Evolutionary conservation across 108 stramenopile genomes (phyloP), one percentile per base, ranked within the genome.

Genomic region (Cyclotella choctawhatcheeana): DNA sequence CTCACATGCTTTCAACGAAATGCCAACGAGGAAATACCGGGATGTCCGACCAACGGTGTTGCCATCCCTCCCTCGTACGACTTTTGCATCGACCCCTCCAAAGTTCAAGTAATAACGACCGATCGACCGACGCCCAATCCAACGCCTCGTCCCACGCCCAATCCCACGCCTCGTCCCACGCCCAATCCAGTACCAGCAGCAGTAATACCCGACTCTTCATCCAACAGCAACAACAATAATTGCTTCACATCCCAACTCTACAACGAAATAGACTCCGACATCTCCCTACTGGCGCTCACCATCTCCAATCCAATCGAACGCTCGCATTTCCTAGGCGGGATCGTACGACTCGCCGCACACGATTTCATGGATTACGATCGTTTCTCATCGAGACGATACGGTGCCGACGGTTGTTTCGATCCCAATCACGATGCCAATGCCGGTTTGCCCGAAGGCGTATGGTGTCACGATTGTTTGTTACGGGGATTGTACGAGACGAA

Each of bases 301-400:
- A 62, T 82, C n/a, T 35, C 32, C 33, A 27, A 74, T 51, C 34
- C 37, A 2, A 54, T 35, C 10, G 65, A 53, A 20, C 77, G 77
- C 25, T 60, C 73, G 31, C 73, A 74, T 27, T 82, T 82, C 77
- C 68, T 77, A 0, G 82, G 82, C 2, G 82, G 82, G 7, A 73
- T 82, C 2, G 66, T 82, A 7, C 54, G 82, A 18, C 30, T 82
- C 29, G 82, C 64, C 14, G 82, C 82, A 0, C 82, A 82, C 20
- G 82, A 82, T 62, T 78, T 79, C 21, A 82, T 82, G 82, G 82
- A 82, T 32, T 79, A 50, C 59, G 65, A 79, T 55, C 33, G 59
- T 1, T 18, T 58, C 51, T 35, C 29, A 6, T 27, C 35, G 3
- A 4, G 40, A 13, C 47, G 17, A 5, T 69, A 72, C 66, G 81